phyloP scores from a whole-genome alignment of 345 rosid genomes.

The Dovyalis caffra region DNA sequence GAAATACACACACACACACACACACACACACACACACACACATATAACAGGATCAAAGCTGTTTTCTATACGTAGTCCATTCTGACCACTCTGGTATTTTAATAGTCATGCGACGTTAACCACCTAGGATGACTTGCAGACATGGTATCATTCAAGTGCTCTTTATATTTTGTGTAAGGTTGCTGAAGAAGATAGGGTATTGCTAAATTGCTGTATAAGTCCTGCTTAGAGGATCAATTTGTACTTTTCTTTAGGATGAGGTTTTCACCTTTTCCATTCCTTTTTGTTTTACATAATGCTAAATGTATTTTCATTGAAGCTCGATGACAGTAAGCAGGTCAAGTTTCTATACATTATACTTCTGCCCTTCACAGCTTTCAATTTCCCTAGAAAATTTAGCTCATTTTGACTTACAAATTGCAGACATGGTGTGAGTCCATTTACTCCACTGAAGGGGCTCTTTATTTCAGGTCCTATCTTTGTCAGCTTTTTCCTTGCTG shows the following conservation, averaged over 20 bases:
- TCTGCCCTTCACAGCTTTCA: background rate
- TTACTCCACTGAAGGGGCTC: conserved; percentile 79
- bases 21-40: no score
- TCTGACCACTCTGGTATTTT: background rate
- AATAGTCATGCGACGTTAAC: background rate
- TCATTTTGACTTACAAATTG: conserved; percentile 22
- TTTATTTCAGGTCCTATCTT: conserved; percentile 79
- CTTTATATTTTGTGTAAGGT: no score
- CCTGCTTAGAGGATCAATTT: background rate
- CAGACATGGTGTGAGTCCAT: conserved; percentile 81
- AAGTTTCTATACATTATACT: background rate
- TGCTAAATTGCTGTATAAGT: background rate
- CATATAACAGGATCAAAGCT: no score
- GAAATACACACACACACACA: no score
- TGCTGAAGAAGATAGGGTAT: background rate
- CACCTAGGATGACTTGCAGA: background rate
- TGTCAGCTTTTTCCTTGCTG: conserved; percentile 77
- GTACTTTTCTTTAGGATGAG: background rate
- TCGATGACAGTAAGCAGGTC: background rate
- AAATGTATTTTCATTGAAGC: background rate
- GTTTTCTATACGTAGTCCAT: background rate
- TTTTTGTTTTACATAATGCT: background rate
- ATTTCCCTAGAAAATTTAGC: background rate
- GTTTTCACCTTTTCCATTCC: background rate
- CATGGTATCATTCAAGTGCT: background rate